Conservation (phyloP, 176 grass and related monocot species). For the Oryza brachyantha region DNA sequence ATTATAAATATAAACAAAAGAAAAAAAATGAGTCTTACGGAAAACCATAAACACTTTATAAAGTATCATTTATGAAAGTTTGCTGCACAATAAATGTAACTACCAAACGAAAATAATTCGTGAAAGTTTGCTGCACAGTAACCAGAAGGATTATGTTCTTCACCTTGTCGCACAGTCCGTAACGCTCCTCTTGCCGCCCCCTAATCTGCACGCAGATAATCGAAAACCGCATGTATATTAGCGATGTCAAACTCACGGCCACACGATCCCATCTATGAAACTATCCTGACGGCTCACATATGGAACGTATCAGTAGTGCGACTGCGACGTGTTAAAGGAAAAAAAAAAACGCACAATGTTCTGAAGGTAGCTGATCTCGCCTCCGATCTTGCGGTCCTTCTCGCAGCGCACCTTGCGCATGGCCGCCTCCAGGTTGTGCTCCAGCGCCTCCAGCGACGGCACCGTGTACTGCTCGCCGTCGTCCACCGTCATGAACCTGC, state of each 20-base stretch:
- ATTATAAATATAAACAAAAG: too few relatives aligned
- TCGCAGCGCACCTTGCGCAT: slow-evolving; percentile 73
- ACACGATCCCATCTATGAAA: too few relatives aligned
- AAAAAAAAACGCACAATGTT: slow-evolving; percentile 47
- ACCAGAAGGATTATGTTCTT: background rate
- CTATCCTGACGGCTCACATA: background rate
- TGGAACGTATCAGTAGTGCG: background rate
- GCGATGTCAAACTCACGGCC: background rate
- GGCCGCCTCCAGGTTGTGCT: slow-evolving; percentile 71
- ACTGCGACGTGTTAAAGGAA: too few relatives aligned
- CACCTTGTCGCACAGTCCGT: slow-evolving; percentile 70
- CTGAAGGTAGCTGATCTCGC: slow-evolving; percentile 68
- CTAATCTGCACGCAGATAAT: slow-evolving; percentile 53
- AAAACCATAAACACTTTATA: too few relatives aligned
- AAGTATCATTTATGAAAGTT: too few relatives aligned
- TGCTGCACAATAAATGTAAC: too few relatives aligned
- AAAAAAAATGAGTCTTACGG: too few relatives aligned
- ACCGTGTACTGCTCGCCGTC: slow-evolving; percentile 62
- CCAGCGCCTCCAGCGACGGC: slow-evolving; percentile 67
- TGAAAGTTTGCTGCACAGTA: too few relatives aligned
- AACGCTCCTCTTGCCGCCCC: slow-evolving; percentile 65
- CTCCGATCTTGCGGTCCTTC: slow-evolving; percentile 77
- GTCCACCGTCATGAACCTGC: slow-evolving; percentile 76
- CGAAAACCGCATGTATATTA: background rate
- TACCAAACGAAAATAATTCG: too few relatives aligned